Evolutionary conservation across 495 filamentous ascomycete species (phyloP), one percentile per base, ranked within the genome.

Genomic region (Penicillium cinerascens): DNA sequence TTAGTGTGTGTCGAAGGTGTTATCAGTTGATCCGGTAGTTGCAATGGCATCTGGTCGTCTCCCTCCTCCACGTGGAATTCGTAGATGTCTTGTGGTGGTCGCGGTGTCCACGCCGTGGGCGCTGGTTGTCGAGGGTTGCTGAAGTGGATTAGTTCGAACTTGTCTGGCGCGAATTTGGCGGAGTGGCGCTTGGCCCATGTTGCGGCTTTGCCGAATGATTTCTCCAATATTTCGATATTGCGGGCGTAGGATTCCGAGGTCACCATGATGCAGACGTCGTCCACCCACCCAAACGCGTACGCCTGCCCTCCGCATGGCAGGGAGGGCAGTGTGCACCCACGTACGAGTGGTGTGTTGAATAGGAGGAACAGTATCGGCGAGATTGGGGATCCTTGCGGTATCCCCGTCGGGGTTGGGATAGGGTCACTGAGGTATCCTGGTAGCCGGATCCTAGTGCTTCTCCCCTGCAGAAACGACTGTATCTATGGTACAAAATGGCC

Each of bases 101-200:
- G n/a, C 27, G 22, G 21, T n/a, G 13, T 17, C n/a, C 5, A 5
- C 21, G 4, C 13, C 6, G 7, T 5, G 29, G 17, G 20, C 17
- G 0, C n/a, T 18, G 25, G 8, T 36, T 17, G 0, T 23, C 8
- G 26, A 0, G 42, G 29, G 21, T 55, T 49, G 3, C 6, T 25
- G 38, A 56, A 53, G 18, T 60, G 43, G 10, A 60, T 44, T 0
- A 56, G 43, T 23, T 39, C 45, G 33, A 48, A 56, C 6, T 56
- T 67, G 0, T 60, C 36, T 0, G 48, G 38, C 1, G 52, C 39
- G 16, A 65, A 69, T 11, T 42, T 47, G 3, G 56, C 60, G 3
- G 53, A 45, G 48, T 66, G 51, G 3, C 25, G 13, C 7, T 15
- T 29, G 0, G 54, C 53, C 58, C 50, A 69, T 15, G 17, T 20